Percentiles rank a stretch among this genome's conserved stretches.
Evolutionary conservation across 805 yeast species (phyloP).

Genomic region (Candida ortonii): DNA sequence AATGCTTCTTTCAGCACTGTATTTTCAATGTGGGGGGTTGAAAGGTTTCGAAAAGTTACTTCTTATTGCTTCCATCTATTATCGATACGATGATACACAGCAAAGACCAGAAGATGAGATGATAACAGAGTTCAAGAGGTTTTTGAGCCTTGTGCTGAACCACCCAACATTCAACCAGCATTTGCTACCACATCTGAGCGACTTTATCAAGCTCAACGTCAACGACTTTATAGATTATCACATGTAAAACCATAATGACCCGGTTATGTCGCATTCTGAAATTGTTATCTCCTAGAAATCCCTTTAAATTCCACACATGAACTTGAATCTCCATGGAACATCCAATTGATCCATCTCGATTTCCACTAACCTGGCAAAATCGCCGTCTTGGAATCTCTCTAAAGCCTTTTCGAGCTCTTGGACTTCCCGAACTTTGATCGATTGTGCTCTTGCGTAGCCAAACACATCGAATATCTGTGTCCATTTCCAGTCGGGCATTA

Average conservation of each 20-base stretch:
- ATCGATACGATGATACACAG: slow-evolving; percentile 13
- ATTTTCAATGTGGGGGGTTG: slow-evolving; percentile 8
- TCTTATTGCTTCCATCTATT: slow-evolving; percentile 18
- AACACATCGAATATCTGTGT: slow-evolving; percentile 61
- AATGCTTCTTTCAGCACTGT: slow-evolving; percentile 10
- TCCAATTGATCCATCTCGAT: slow-evolving; percentile 57
- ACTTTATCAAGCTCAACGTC: slow-evolving; percentile 30
- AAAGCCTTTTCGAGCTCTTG: slow-evolving; percentile 39
- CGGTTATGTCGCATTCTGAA: not conserved
- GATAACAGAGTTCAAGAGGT: slow-evolving; percentile 28
- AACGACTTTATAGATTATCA: slow-evolving; percentile 34
- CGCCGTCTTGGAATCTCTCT: slow-evolving; percentile 29
- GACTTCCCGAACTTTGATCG: slow-evolving; percentile 36
- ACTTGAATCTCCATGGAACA: slow-evolving; percentile 59
- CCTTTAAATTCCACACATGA: slow-evolving; percentile 36
- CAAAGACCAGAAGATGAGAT: slow-evolving; percentile 23
- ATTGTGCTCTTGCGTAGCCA: slow-evolving; percentile 42
- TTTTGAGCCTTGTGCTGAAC: slow-evolving; percentile 28
- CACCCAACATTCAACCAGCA: slow-evolving; percentile 23
- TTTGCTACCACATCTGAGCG: slow-evolving; percentile 27
- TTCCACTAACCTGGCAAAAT: slow-evolving; percentile 47
- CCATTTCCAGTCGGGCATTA: slow-evolving; percentile 83
- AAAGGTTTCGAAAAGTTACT: slow-evolving; percentile 16
- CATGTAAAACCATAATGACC: slow-evolving; percentile 18
- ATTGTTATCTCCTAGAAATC: slow-evolving; percentile 1